Evolutionary conservation across 2,329 filamentous ascomycete species (phyloP).

Genomic region (Setomelanomma holmii): DNA sequence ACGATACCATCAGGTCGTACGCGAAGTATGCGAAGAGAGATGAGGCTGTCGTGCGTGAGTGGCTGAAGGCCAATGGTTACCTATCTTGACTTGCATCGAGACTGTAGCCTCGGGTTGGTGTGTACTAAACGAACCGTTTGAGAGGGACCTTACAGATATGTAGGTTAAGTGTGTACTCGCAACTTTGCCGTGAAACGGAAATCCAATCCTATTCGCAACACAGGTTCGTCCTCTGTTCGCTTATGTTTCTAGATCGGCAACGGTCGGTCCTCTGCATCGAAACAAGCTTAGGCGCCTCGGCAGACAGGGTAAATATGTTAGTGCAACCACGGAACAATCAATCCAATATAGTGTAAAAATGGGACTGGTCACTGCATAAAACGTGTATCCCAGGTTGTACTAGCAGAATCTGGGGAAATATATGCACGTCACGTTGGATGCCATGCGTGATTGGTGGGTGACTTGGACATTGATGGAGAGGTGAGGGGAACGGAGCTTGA

Average conservation of each 20-base stretch:
- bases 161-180: too few species aligned
- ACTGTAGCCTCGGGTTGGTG: constrained; percentile 9
- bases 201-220: too few species aligned
- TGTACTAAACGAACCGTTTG: too few species aligned
- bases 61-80: constrained; percentile 73
- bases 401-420: constrained; percentile 4
- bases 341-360: constrained; percentile 9
- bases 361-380: constrained; percentile 3
- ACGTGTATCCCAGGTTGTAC: constrained; percentile 2
- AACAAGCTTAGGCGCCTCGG: constrained; percentile 6
- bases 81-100: constrained; percentile 30
- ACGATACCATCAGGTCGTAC: constrained; percentile 83
- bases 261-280: too few species aligned
- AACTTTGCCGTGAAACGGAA: background rate
- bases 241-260: too few species aligned
- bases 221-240: background rate
- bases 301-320: constrained; percentile 8
- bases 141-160: too few species aligned
- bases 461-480: background rate
- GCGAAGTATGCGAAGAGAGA: constrained; percentile 85
- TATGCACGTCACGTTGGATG: background rate
- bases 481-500: background rate
- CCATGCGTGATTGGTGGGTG: background rate
- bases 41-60: constrained; percentile 74
- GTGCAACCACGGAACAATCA: constrained; percentile 9